Evolutionary conservation across 116 monocot genomes (phyloP).

Genomic region (Cymodocea nodosa): DNA sequence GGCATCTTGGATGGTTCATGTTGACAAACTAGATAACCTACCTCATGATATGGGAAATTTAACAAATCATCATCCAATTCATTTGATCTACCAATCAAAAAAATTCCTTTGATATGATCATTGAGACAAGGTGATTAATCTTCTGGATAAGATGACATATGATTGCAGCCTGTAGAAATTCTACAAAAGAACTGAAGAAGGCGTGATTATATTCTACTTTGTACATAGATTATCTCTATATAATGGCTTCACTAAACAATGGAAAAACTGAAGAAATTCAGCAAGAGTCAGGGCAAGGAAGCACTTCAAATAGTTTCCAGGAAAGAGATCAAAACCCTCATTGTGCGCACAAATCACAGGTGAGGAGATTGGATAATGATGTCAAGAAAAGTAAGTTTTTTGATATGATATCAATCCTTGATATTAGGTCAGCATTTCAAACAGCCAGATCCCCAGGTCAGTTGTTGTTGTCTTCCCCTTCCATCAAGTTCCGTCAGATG

Average conservation of each 20-base stretch:
- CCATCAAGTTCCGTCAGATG: slow-evolving; percentile 24
- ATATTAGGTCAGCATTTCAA: slow-evolving; percentile 4
- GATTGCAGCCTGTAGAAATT: too few relatives aligned
- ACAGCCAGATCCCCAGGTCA: slow-evolving; percentile 7
- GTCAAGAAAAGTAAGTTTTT: slow-evolving; percentile 8
- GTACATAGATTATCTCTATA: too few relatives aligned
- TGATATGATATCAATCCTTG: slow-evolving; percentile 2
- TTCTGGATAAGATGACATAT: too few relatives aligned
- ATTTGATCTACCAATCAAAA: too few relatives aligned
- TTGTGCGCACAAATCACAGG: slow-evolving; percentile 10
- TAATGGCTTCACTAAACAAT: slow-evolving; percentile 18
- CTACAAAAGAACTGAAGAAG: too few relatives aligned
- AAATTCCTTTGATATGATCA: too few relatives aligned
- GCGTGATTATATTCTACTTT: too few relatives aligned
- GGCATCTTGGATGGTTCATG: too few relatives aligned
- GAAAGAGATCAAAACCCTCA: slow-evolving; percentile 10
- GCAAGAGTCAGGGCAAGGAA: slow-evolving; percentile 12
- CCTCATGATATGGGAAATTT: too few relatives aligned
- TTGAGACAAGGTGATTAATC: too few relatives aligned
- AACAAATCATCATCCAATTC: too few relatives aligned
- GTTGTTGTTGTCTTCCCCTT: slow-evolving; percentile 14
- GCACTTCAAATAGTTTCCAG: not conserved
- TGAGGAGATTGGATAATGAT: slow-evolving; percentile 11
- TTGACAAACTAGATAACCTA: too few relatives aligned
- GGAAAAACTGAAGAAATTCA: slow-evolving; percentile 15